A percentile compares a stretch with the other conserved stretches of the same genome.
Evolutionary conservation across 2,329 filamentous ascomycete genomes (phyloP).

Genomic region (Reticulascus tulasneorum): DNA sequence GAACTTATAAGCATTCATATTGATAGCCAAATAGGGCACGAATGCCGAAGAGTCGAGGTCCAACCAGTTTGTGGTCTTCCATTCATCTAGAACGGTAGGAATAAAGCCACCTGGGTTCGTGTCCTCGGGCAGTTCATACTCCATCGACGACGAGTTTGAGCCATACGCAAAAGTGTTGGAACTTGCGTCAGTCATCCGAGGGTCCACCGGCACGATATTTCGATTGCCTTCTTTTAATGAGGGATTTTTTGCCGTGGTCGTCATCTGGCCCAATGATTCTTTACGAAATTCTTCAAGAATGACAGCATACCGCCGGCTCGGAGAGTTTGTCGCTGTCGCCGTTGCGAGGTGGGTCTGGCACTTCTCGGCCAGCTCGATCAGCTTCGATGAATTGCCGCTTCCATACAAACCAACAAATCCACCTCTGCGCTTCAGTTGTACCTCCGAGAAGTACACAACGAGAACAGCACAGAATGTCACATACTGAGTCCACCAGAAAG

Average conservation of each 20-base stretch:
- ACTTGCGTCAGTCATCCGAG: too few species aligned
- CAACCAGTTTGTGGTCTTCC: constrained; percentile 26
- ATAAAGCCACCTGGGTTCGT: constrained; percentile 3
- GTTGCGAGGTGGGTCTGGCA: constrained; percentile 35
- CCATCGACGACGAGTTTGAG: background rate
- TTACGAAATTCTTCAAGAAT: constrained; percentile 17
- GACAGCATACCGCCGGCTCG: constrained; percentile 16
- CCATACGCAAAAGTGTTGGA: too few species aligned
- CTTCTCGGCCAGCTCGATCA: constrained; percentile 32
- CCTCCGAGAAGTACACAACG: constrained; percentile 48
- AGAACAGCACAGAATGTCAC: constrained; percentile 51
- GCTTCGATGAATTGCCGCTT: constrained; percentile 13
- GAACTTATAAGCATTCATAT: too few species aligned
- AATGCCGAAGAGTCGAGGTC: constrained; percentile 20
- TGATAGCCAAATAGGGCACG: constrained; percentile 14
- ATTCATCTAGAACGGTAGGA: constrained; percentile 16
- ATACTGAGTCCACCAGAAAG: constrained; percentile 51
- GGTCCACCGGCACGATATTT: background rate
- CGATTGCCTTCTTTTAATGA: too few species aligned
- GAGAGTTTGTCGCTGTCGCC: constrained; percentile 18
- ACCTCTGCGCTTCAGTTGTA: constrained; percentile 20
- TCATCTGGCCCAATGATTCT: constrained; percentile 13
- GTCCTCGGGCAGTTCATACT: too few species aligned
- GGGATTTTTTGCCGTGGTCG: background rate
- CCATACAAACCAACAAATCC: background rate